These are phyloP conservation scores for Cordyceps militaris DNA, from an alignment of 2,329 filamentous ascomycete species.

Conservation along the genomic window DNA sequence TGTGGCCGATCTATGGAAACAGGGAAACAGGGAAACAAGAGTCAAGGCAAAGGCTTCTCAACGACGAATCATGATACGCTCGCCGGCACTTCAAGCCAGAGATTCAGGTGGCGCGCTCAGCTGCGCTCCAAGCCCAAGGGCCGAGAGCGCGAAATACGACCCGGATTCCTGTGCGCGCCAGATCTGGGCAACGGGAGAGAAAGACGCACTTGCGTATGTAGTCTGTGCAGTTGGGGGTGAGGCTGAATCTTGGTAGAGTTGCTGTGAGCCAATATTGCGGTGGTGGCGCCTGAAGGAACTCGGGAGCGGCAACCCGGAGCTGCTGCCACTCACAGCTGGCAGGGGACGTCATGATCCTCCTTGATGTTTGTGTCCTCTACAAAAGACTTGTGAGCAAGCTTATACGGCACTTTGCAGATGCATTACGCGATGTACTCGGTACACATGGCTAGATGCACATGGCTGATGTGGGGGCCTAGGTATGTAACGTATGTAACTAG, in stretches of 20 bases:
- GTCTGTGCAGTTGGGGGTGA: too few species aligned
- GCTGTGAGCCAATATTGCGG: too few species aligned
- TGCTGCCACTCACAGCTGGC: not conserved
- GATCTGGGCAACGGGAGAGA: not conserved
- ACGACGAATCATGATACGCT: too few species aligned
- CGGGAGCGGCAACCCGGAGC: not conserved
- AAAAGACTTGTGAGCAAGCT: not conserved
- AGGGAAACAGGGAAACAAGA: too few species aligned
- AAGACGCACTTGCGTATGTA: not conserved
- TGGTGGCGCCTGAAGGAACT: not conserved
- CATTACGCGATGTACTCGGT: not conserved
- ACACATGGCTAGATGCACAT: too few species aligned
- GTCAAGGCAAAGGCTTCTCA: too few species aligned
- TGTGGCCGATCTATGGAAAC: too few species aligned
- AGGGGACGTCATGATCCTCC: not conserved
- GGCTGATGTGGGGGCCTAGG: too few species aligned
- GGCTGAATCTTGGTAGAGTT: conserved; percentile 2
- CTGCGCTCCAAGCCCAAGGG: not conserved
- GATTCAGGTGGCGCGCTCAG: conserved; percentile 3
- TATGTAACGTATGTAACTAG: too few species aligned
- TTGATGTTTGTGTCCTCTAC: not conserved
- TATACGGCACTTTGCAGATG: not conserved
- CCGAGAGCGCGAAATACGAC: conserved; percentile 3
- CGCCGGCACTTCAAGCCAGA: not conserved
- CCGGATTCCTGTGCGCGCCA: not conserved